phyloP scores from a whole-genome alignment of 2,329 filamentous ascomycete species.

The Calonectria pseudoturangicola region DNA sequence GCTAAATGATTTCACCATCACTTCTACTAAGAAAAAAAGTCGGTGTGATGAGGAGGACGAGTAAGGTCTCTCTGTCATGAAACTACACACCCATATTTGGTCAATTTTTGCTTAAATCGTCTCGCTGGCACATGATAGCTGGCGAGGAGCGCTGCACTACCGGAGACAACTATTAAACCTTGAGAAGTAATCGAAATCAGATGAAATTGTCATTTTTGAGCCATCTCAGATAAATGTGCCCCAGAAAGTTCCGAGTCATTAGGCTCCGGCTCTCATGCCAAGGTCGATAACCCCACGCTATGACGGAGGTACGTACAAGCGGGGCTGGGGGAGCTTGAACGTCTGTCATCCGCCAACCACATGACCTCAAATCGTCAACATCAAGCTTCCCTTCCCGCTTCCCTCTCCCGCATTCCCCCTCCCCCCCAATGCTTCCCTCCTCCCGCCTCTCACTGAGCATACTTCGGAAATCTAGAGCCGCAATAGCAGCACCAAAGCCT shows the following conservation, averaged over 20 bases:
- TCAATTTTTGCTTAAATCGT: too few species aligned
- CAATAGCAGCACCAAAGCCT: constrained; percentile 34
- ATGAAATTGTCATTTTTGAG: neutral
- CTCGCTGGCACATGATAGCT: too few species aligned
- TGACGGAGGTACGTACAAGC: constrained; percentile 42
- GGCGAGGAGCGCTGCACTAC: too few species aligned
- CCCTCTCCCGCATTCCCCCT: constrained; percentile 30
- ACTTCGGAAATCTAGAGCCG: constrained; percentile 37
- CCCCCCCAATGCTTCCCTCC: constrained; percentile 48
- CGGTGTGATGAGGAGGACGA: too few species aligned
- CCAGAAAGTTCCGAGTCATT: neutral
- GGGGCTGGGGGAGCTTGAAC: constrained; percentile 13
- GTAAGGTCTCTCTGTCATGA: too few species aligned
- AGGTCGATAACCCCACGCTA: constrained; percentile 17
- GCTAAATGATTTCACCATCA: too few species aligned
- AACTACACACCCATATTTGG: too few species aligned
- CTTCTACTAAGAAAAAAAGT: too few species aligned
- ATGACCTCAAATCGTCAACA: constrained; percentile 43
- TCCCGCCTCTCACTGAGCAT: constrained; percentile 44
- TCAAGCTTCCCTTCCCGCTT: constrained; percentile 36
- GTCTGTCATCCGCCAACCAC: constrained; percentile 44
- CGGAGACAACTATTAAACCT: too few species aligned
- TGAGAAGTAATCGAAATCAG: too few species aligned
- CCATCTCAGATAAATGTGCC: neutral
- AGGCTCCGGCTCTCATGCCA: neutral